These are phyloP conservation scores for Neofusicoccum umdonicola DNA, from an alignment of 2,329 filamentous ascomycete genomes.

Conservation along the genomic window DNA sequence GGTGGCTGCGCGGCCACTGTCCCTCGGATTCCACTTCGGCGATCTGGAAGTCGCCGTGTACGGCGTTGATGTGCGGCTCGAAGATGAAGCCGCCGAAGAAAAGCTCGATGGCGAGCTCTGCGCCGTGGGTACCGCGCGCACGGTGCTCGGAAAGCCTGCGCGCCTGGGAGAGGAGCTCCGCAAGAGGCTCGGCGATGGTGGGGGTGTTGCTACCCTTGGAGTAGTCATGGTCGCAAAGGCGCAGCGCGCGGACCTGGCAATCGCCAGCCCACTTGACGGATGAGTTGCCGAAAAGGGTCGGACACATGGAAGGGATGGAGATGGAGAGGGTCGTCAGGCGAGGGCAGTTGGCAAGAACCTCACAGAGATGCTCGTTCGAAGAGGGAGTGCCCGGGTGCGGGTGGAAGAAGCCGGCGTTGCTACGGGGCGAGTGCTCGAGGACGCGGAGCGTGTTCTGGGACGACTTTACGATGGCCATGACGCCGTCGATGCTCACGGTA, in stretches of 20 bases:
- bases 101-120: constrained; percentile 46
- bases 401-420: constrained; percentile 52
- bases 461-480: constrained; percentile 52
- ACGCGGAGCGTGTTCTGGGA: constrained; percentile 49
- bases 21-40: constrained; percentile 42
- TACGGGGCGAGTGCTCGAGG: constrained; percentile 54
- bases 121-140: constrained; percentile 35
- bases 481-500: constrained; percentile 51
- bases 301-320: constrained; percentile 49
- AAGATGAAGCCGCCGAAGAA: constrained; percentile 55
- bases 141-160: constrained; percentile 41
- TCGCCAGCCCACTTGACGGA: constrained; percentile 47
- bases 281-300: constrained; percentile 45
- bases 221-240: constrained; percentile 44
- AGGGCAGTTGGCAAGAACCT: constrained; percentile 46
- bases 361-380: constrained; percentile 48
- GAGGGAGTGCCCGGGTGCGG: constrained; percentile 47
- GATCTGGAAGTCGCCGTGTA: constrained; percentile 50
- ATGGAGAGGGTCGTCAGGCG: constrained; percentile 49
- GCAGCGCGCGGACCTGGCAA: constrained; percentile 49
- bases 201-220: constrained; percentile 30
- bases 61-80: constrained; percentile 44
- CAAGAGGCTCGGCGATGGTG: constrained; percentile 26
- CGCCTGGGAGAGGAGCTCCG: constrained; percentile 40
- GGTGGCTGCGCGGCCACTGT: constrained; percentile 39